These are phyloP conservation scores for Linum usitatissimum DNA, from an alignment of 345 rosid species.

Conservation along the genomic window DNA sequence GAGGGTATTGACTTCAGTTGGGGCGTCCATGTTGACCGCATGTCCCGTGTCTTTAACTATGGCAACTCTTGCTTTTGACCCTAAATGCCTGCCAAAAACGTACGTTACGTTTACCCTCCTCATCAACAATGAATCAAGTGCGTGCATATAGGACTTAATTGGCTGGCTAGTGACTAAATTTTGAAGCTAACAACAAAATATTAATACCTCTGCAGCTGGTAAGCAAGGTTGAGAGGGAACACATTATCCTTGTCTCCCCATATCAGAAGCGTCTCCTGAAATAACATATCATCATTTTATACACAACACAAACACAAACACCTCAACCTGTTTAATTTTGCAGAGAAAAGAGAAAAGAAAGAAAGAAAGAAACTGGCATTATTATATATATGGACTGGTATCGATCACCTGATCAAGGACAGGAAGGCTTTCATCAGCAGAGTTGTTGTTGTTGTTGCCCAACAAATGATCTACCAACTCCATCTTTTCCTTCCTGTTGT, in stretches of 20 bases:
- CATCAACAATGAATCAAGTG: too few species aligned
- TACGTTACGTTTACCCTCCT: too few species aligned
- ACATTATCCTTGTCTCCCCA: background rate
- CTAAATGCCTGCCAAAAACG: too few species aligned
- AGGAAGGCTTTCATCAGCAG: background rate
- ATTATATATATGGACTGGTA: too few species aligned
- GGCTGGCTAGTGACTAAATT: too few species aligned
- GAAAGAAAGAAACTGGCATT: background rate
- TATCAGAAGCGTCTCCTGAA: background rate
- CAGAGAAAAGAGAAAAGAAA: too few species aligned
- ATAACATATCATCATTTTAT: too few species aligned
- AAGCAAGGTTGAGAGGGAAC: background rate
- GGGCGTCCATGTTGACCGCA: background rate
- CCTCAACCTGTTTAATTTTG: too few species aligned
- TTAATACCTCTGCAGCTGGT: background rate
- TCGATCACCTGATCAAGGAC: background rate
- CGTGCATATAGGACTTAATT: too few species aligned
- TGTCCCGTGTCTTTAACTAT: background rate
- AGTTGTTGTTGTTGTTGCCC: background rate
- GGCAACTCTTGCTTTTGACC: background rate
- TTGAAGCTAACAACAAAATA: too few species aligned
- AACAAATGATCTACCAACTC: background rate
- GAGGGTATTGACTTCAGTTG: background rate
- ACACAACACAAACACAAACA: background rate
- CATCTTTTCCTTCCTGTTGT: background rate